A percentile compares a stretch with the other conserved stretches of the same genome.
phyloP scores from a whole-genome alignment of 305 asterid genomes.

The Ajuga reptans region DNA sequence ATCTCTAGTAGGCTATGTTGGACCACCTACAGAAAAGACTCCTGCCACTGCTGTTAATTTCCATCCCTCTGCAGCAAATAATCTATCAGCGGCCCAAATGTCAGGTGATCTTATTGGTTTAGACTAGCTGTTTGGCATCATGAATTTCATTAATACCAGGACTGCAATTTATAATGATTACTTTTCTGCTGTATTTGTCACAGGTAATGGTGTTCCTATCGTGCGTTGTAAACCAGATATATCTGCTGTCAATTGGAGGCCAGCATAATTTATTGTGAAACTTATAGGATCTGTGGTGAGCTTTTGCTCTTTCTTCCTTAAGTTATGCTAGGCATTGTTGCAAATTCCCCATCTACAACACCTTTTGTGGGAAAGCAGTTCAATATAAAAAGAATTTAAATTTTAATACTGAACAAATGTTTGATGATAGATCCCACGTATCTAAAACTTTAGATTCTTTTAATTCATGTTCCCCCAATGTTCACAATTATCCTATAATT shows the following conservation, averaged over 20 bases:
- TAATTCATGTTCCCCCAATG: no score
- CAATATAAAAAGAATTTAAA: background rate
- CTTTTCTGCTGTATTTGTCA: conserved; percentile 21
- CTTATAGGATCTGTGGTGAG: conserved; percentile 37
- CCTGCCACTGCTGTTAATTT: conserved; percentile 36
- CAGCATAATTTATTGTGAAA: conserved; percentile 33
- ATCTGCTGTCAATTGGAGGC: conserved; percentile 60
- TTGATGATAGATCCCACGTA: background rate
- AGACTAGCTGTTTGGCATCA: conserved; percentile 13
- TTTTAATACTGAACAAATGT: background rate
- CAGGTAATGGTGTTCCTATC: conserved; percentile 51
- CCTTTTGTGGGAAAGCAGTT: background rate
- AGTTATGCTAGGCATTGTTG: background rate
- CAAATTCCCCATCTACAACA: background rate
- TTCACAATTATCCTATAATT: background rate
- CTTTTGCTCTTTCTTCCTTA: conserved; percentile 18
- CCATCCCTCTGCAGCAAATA: conserved; percentile 42
- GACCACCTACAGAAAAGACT: conserved; percentile 54
- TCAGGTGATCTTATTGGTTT: conserved; percentile 40
- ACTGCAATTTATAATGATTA: conserved; percentile 15
- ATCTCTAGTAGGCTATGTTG: conserved; percentile 49
- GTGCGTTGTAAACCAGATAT: conserved; percentile 54
- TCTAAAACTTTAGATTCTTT: background rate
- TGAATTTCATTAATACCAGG: background rate
- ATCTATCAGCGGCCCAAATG: conserved; percentile 36